Evolutionary conservation across 345 rosid species (phyloP).

Genomic region (Aquilaria malaccensis): DNA sequence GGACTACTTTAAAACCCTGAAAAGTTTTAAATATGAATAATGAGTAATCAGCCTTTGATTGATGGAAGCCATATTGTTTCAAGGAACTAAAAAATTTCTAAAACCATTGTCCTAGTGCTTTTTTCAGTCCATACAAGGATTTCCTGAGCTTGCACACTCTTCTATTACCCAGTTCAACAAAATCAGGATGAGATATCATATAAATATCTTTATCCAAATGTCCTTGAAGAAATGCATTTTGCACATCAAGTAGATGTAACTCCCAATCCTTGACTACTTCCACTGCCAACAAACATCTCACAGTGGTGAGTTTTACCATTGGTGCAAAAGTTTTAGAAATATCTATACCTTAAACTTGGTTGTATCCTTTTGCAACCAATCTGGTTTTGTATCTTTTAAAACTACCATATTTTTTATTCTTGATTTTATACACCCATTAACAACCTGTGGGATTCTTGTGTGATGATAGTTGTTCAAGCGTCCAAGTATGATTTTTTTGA

Average conservation of each 20-base stretch:
- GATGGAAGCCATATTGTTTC: background rate
- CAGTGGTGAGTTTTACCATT: background rate
- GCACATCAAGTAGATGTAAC: background rate
- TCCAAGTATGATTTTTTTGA: background rate
- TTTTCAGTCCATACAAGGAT: conserved; percentile 6
- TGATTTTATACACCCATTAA: conserved; percentile 8
- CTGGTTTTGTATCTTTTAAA: conserved; percentile 3
- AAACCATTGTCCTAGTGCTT: conserved; percentile 1
- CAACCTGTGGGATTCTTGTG: background rate
- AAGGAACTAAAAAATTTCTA: background rate
- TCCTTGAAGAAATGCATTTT: background rate
- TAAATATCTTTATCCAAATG: background rate
- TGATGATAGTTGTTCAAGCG: background rate
- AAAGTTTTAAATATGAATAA: background rate
- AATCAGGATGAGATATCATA: conserved; percentile 1
- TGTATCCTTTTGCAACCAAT: conserved; percentile 1
- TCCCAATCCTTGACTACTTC: background rate
- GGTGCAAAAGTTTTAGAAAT: background rate
- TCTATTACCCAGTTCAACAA: background rate
- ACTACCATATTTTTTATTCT: background rate
- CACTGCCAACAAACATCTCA: background rate
- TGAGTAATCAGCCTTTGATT: background rate
- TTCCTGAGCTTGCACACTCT: conserved; percentile 4
- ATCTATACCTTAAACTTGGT: conserved; percentile 1
- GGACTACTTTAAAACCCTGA: background rate